Base-by-base conservation (phyloP, 75 land plant species). In the Chamaecyparis obtusa region DNA sequence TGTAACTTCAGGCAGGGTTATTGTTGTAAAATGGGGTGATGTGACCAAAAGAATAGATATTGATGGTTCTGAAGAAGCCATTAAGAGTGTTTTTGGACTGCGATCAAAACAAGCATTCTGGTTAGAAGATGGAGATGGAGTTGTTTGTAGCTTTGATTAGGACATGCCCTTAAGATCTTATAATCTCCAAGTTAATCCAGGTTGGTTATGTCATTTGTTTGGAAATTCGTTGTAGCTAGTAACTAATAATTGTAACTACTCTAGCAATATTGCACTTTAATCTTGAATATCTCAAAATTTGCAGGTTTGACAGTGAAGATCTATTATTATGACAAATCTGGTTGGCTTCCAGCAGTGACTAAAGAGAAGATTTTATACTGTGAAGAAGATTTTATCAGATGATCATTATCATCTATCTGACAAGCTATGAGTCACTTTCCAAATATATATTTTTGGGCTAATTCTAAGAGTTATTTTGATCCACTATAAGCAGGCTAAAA, bases 91-190 rank as follows among this genome's bases (percentile, higher is more conserved):
- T 54, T 92, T 92, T 87, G 90, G 93, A 37, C 60, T 92, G 56
- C 85, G 93, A 15, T 85, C 93, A 24, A 91, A 91, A 82, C 90
- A 92, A 81, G 83, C 92, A 79, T 92, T 92, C 87, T 92, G 93
- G 93, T 83, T 92, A 56, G 93, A 92, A 84, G 93, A 92, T 87
- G 93, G 88, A 41, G 93, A 92, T 33, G 93, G 93, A 15, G 88
- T 92, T 75, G 87, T 91, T 43, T 78, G 87, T 32, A 87, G 93
- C 77, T 64, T 92, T 67, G 92, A 92, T 89, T 92, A 92, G 21
- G 88, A 91, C 21, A 92, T 92, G 93, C 93, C 93, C 49, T 49
- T 87, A 8, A 86, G 92, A 79, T 80, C 83, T 49, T 92, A 92
- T 44, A 91, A 56, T 69, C 88, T 92, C 15, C 84, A 86, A 27